phyloP scores from a whole-genome alignment of 768 basidiomycete genomes.

The Guyanaporus albipodus region DNA sequence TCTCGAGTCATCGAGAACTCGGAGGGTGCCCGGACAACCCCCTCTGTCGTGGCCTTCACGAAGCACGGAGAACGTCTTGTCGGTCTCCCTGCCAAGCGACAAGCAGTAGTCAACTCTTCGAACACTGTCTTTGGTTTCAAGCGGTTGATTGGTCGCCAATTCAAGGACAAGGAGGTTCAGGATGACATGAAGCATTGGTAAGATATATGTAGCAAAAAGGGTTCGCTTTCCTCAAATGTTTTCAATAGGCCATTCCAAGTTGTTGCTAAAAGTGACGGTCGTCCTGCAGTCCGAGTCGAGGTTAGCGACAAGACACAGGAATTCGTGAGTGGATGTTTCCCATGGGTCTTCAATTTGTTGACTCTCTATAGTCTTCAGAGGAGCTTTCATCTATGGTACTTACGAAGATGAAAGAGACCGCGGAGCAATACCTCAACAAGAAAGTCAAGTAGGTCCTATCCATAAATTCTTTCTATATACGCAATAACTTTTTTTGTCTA shows the following conservation, averaged over 20 bases:
- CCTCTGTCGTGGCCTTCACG: slow-evolving; percentile 97
- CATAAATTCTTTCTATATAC: background rate
- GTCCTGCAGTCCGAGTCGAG: slow-evolving; percentile 82
- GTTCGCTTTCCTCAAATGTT: background rate
- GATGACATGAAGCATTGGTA: slow-evolving; percentile 85
- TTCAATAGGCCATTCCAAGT: slow-evolving; percentile 73
- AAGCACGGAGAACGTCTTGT: slow-evolving; percentile 97
- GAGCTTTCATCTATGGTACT: slow-evolving; percentile 87
- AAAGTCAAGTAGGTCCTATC: slow-evolving; percentile 73
- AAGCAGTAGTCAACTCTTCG: slow-evolving; percentile 91
- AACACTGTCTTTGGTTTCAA: slow-evolving; percentile 96
- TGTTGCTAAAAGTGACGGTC: slow-evolving; percentile 64
- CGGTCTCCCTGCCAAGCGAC: slow-evolving; percentile 94
- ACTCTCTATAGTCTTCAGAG: slow-evolving; percentile 62
- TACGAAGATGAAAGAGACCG: slow-evolving; percentile 93
- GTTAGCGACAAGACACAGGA: slow-evolving; percentile 78
- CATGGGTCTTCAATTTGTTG: background rate
- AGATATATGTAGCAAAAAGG: slow-evolving; percentile 6
- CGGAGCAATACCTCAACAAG: slow-evolving; percentile 89
- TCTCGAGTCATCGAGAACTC: slow-evolving; percentile 96
- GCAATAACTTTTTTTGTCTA: slow-evolving; percentile 24
- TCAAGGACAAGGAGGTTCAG: slow-evolving; percentile 89
- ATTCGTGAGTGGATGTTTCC: slow-evolving; percentile 54
- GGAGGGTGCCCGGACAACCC: slow-evolving; percentile 96
- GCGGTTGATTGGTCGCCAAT: slow-evolving; percentile 92